These are phyloP conservation scores for Lactifluus echinatus DNA, from an alignment of 768 basidiomycete genomes.

Conservation along the genomic window DNA sequence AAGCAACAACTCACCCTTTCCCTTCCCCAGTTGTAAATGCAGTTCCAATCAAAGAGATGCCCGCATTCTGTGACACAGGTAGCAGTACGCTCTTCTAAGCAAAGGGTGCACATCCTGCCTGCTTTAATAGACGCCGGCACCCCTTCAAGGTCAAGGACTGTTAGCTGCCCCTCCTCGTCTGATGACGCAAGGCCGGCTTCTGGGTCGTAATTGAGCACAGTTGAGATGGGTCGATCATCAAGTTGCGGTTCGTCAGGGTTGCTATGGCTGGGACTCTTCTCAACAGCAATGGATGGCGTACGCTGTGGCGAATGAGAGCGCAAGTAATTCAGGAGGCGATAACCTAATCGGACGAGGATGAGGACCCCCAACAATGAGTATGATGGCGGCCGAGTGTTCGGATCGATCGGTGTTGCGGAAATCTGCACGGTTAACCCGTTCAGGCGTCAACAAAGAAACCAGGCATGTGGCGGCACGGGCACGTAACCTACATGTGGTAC, in stretches of 20 bases:
- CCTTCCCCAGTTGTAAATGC: conserved; percentile 81
- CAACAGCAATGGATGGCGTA: conserved; percentile 21
- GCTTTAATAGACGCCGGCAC: conserved; percentile 47
- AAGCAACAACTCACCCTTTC: conserved; percentile 53
- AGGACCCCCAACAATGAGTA: conserved; percentile 81
- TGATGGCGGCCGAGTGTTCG: conserved; percentile 67
- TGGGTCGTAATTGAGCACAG: conserved; percentile 43
- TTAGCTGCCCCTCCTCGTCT: conserved; percentile 64
- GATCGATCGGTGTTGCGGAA: conserved; percentile 64
- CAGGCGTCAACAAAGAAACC: neutral
- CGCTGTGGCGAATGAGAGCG: conserved; percentile 26
- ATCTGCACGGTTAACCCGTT: conserved; percentile 36
- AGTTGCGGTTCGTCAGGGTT: conserved; percentile 37
- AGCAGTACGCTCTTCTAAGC: conserved; percentile 75
- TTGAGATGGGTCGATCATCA: conserved; percentile 53
- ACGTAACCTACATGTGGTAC: conserved; percentile 59
- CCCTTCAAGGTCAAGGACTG: conserved; percentile 48
- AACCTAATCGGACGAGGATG: conserved; percentile 51
- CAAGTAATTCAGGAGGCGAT: conserved; percentile 47
- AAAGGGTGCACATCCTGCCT: conserved; percentile 69
- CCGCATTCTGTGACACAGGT: conserved; percentile 84
- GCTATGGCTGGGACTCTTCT: conserved; percentile 29
- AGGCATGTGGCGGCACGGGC: neutral
- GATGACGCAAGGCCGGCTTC: conserved; percentile 46
- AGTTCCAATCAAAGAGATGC: conserved; percentile 85